phyloP scores from a whole-genome alignment of 257 asterid genomes.

The Linaria vulgaris region DNA sequence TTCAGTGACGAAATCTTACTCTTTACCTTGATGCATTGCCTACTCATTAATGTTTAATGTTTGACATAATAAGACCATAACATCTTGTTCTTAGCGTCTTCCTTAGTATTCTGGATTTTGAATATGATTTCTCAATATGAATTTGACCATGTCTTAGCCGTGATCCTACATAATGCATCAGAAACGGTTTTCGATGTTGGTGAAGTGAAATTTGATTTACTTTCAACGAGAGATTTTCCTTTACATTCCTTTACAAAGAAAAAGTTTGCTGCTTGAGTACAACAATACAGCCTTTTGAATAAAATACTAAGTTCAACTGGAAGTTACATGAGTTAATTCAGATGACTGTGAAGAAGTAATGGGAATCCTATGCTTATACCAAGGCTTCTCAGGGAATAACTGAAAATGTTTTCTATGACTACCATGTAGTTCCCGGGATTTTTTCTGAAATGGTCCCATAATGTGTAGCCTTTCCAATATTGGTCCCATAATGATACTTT shows the following conservation, averaged over 20 bases:
- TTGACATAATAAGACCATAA: not conserved
- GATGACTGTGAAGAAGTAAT: not conserved
- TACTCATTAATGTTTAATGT: not conserved
- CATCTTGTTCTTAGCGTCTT: not conserved
- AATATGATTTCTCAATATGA: not conserved
- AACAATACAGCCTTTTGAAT: too few relatives aligned
- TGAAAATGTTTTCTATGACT: too few relatives aligned
- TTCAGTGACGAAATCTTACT: conserved; percentile 4
- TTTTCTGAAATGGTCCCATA: too few relatives aligned
- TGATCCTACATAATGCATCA: not conserved
- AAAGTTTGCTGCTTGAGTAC: not conserved
- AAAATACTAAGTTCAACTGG: not conserved
- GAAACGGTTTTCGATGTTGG: not conserved
- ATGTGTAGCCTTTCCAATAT: too few relatives aligned
- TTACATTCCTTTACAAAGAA: too few relatives aligned
- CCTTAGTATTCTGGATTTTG: not conserved
- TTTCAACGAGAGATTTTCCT: too few relatives aligned
- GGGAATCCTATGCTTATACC: not conserved
- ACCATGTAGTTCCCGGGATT: too few relatives aligned
- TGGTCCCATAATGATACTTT: too few relatives aligned
- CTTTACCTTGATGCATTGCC: not conserved
- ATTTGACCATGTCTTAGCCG: not conserved
- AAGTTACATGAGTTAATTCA: not conserved
- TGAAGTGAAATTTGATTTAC: not conserved
- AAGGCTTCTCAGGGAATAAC: too few relatives aligned